Conservation (phyloP, 192 early-diverging fungal genomes). For the Geosiphon pyriformis region DNA sequence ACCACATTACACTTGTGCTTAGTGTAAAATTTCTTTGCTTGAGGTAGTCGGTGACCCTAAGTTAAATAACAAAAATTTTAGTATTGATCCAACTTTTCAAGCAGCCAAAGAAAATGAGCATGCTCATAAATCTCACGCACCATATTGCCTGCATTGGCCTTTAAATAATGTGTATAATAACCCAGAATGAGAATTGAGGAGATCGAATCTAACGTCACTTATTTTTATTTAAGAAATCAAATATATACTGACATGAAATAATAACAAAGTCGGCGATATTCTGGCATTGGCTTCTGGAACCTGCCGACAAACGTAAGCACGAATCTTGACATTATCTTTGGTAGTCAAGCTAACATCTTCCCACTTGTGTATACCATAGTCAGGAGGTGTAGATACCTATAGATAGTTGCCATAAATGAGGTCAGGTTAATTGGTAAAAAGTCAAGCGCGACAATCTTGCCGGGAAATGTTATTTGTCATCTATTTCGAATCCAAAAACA, state of each 20-base stretch:
- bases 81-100: not conserved
- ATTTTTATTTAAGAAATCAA: not conserved
- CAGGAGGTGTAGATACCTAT: conserved; percentile 64
- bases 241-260: conserved; percentile 62
- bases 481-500: not conserved
- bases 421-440: not conserved
- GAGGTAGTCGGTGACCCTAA: conserved; percentile 90
- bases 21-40: conserved; percentile 69
- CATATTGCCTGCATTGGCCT: conserved; percentile 98
- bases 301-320: conserved; percentile 71
- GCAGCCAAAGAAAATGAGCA: not conserved
- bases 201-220: not conserved
- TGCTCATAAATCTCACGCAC: too few species aligned
- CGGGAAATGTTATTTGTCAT: not conserved
- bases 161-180: conserved; percentile 6
- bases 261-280: conserved; percentile 70
- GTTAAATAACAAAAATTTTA: conserved; percentile 5
- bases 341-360: conserved; percentile 68
- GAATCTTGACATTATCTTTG: conserved; percentile 74
- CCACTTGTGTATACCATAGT: conserved; percentile 54
- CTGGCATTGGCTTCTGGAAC: conserved; percentile 48
- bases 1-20: conserved; percentile 77
- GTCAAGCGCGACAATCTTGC: too few species aligned
- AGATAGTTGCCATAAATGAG: not conserved
- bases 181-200: not conserved